Base-by-base conservation (phyloP, 2,329 filamentous ascomycete genomes). In the Huntiella bhutanensis region DNA sequence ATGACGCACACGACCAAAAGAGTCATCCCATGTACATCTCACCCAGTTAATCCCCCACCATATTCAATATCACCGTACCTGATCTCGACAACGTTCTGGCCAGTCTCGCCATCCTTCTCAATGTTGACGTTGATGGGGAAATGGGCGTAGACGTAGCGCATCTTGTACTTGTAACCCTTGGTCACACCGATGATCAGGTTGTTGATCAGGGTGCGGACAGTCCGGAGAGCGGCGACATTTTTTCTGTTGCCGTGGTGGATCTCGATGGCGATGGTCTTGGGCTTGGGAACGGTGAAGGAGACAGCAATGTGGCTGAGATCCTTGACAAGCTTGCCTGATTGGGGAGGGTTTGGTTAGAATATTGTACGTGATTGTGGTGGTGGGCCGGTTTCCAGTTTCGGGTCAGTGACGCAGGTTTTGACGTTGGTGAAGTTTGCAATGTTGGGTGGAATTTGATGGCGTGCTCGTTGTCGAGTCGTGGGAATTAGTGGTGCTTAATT, bases 81-180 rank as follows among this genome's bases (percentile, higher is more conserved):
- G 75, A 98, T 96, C 80, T 98, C 91, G 63, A 98, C 83, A 70
- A 93, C 82, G 64, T 63, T 82, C 59, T 80, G 69, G 58, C 80
- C 87, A 54, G 84, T 91, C 73, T 96, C 91, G 62, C 68, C 66
- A 77, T 88, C 88, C 82, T 95, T 87, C 61, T 94, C 86, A 58
- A 98, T 69, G 77, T 95, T 96, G 73, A 98, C 88, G 78, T 98
- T 98, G 85, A 98, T 98, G 70, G 91, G 91, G 66, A 98, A 98
- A 81, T 98, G 91, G 66, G 91, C 91, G 69, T 98, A 98, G 70
- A 98, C 91, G 75, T 98, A 98, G 63, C 92, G 85, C 88, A 98
- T 96, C 84, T 98, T 98, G 82, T 98, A 98, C 75, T 92, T 92
- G 84, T 82, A 98, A 59, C 91, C 91, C 76, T 88, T 93, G 67